Percentiles rank a stretch among this genome's conserved stretches.
These are phyloP conservation scores for Polyplosphaeria fusca DNA, from an alignment of 495 filamentous ascomycete genomes.

Conservation along the genomic window DNA sequence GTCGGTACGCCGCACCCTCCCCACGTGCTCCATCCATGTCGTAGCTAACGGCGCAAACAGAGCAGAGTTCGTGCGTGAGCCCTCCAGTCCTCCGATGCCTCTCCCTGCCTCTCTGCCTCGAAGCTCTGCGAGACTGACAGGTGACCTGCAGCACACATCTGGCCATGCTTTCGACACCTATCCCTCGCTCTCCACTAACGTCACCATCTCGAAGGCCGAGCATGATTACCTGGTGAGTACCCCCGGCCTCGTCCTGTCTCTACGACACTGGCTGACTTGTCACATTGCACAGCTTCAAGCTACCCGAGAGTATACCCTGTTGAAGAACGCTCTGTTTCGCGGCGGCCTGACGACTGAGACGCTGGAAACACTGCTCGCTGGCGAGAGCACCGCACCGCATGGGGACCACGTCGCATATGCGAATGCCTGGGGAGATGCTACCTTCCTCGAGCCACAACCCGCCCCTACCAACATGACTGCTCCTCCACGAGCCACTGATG, in stretches of 20 bases:
- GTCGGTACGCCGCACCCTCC: constrained; percentile 42
- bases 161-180: constrained; percentile 26
- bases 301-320: constrained; percentile 48
- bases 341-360: constrained; percentile 62
- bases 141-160: constrained; percentile 45
- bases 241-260: neutral
- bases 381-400: constrained; percentile 20
- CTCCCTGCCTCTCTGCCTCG: too few species aligned
- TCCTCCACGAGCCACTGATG: constrained; percentile 4
- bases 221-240: constrained; percentile 55
- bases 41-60: constrained; percentile 24
- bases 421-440: constrained; percentile 5
- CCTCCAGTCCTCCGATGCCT: neutral
- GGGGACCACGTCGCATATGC: constrained; percentile 1
- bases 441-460: constrained; percentile 8
- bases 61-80: constrained; percentile 43
- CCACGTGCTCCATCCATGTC: too few species aligned
- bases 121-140: too few species aligned
- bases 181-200: constrained; percentile 38
- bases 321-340: constrained; percentile 59
- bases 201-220: constrained; percentile 54
- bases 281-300: constrained; percentile 46
- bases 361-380: constrained; percentile 46
- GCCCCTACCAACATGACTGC: constrained; percentile 13
- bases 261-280: neutral